Evolutionary conservation across 495 filamentous ascomycete species (phyloP), one percentile per base, ranked within the genome.

Genomic region (Penicillium simplicissimum): DNA sequence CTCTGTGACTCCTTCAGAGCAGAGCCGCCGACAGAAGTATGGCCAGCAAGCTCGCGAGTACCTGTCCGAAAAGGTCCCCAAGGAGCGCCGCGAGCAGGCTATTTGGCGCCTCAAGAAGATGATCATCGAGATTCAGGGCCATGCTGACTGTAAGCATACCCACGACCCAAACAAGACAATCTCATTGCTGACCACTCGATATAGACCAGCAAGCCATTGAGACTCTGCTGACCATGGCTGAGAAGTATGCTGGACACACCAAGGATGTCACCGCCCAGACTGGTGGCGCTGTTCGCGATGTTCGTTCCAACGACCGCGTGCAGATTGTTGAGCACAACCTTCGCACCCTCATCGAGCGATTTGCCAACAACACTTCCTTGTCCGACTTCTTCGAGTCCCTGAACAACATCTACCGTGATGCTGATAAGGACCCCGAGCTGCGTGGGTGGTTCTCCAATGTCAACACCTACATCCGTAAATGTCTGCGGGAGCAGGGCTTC

Each of bases 31-130:
- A 21, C 54, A 61, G 40, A 73, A 78, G 57, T 55, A 63, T 21
- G 60, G 67, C 40, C 62, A 86, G 33, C 83, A 83, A 49, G 81
- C 86, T 28, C 86, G 82, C 69, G 84, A 88, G 57, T 98, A 97
- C 68, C 71, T 97, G 25, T 80, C 81, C 15, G 81, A 86, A 54
- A 98, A 97, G 81, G 81, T 98, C 73, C 94, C 95, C 0, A 80
- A 93, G 79, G 94, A 98, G 77, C 92, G 96, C 59, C 92, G 94
- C 33, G 93, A 98, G 3, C 94, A 96, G 80, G 87, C 87, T 25
- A 86, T 97, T 67, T 97, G 87, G 84, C 90, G 95, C 51, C 74
- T 98, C 59, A 98, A 97, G 86, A 98, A 97, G 85, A 96, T 98
- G 91, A 77, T 98, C 28, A 82, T 97, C 57, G 95, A 98, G 80